These are phyloP conservation scores for Candida argentea DNA, from an alignment of 805 yeast genomes.

Conservation along the genomic window DNA sequence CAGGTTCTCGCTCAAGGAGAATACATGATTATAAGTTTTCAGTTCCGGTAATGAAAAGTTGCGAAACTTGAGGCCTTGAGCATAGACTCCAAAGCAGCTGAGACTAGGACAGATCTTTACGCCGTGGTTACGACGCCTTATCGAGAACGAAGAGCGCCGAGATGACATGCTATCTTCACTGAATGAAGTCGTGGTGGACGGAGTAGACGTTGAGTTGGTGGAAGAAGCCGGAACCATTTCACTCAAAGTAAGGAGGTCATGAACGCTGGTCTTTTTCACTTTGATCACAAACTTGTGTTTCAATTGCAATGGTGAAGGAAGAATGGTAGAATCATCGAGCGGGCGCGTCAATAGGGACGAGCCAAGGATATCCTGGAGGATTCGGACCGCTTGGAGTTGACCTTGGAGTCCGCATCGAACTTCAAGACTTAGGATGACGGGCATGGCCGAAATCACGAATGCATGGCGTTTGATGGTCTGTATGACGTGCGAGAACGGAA, in stretches of 20 bases:
- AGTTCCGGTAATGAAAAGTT: conserved; percentile 84
- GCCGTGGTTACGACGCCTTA: conserved; percentile 12
- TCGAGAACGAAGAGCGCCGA: conserved; percentile 10
- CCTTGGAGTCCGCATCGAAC: conserved; percentile 62
- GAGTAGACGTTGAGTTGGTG: conserved; percentile 11
- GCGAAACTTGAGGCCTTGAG: conserved; percentile 67
- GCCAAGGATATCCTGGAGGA: conserved; percentile 49
- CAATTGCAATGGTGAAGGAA: conserved; percentile 65
- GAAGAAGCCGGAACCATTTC: conserved; percentile 9
- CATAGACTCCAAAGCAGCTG: conserved; percentile 56
- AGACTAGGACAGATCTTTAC: conserved; percentile 30
- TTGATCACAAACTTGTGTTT: conserved; percentile 68
- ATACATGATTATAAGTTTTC: conserved; percentile 69
- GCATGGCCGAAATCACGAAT: conserved; percentile 78
- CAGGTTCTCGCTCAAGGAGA: conserved; percentile 74
- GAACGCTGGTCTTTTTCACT: conserved; percentile 55
- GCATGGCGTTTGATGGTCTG: conserved; percentile 74
- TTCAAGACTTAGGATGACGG: conserved; percentile 80
- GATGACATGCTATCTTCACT: conserved; percentile 26
- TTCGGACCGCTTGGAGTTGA: conserved; percentile 49
- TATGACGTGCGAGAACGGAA: conserved; percentile 60
- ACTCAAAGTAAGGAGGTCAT: conserved; percentile 7
- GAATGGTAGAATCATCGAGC: conserved; percentile 12
- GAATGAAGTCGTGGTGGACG: conserved; percentile 31
- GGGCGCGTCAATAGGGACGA: conserved; percentile 41